Percentiles rank a stretch among this genome's conserved stretches.
These are phyloP conservation scores for Tetradesmus lagerheimii DNA, from an alignment of 139 green algal species.

Conservation along the genomic window DNA sequence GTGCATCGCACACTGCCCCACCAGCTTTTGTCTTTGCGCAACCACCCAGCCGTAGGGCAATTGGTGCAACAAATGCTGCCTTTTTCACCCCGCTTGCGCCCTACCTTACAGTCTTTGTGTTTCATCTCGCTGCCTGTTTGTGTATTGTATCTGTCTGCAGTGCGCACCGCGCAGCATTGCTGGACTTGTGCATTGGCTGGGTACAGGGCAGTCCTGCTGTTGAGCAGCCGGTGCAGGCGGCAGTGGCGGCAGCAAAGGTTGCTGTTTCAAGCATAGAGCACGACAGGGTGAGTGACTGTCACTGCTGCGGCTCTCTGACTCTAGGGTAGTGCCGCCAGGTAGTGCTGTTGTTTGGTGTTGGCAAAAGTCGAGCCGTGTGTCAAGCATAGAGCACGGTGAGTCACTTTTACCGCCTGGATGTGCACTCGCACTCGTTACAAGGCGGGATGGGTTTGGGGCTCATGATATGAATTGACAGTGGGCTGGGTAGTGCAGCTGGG, in stretches of 20 bases:
- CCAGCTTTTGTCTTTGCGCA: too few species aligned
- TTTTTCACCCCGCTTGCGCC: background rate
- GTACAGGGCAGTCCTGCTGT: constrained; percentile 3
- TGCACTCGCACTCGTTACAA: too few species aligned
- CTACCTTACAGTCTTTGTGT: too few species aligned
- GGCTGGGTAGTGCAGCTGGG: too few species aligned
- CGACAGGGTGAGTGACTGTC: constrained; percentile 20
- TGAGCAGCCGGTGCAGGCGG: background rate
- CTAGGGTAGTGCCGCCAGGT: too few species aligned
- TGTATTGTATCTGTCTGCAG: constrained; percentile 1
- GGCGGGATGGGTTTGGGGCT: too few species aligned
- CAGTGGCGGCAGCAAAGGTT: background rate
- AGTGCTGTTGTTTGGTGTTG: constrained; percentile 9
- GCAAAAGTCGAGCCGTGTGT: too few species aligned
- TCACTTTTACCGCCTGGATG: too few species aligned
- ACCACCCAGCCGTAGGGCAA: too few species aligned
- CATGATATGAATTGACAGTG: too few species aligned
- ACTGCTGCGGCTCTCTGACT: constrained; percentile 27
- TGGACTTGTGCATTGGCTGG: constrained; percentile 25
- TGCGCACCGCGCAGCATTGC: background rate
- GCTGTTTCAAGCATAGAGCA: constrained; percentile 41
- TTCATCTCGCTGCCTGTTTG: background rate
- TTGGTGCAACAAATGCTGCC: background rate
- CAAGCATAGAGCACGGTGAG: too few species aligned
- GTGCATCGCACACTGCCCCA: too few species aligned